Percentiles rank a stretch among this genome's conserved stretches.
phyloP scores from a whole-genome alignment of 225 moss, liverwort and hornwort genomes.

The Sphagnum tenellum region DNA sequence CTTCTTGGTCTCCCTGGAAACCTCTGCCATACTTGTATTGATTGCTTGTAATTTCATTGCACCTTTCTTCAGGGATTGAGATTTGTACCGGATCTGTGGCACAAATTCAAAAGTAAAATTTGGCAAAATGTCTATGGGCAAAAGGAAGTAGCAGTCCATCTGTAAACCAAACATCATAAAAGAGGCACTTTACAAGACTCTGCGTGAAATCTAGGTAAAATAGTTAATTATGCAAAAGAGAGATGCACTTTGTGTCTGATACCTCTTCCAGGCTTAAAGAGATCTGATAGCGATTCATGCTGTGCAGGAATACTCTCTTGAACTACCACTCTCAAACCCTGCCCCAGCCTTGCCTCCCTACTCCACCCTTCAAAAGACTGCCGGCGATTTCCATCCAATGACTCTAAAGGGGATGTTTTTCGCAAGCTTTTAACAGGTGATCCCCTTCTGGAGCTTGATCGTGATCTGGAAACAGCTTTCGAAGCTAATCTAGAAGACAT shows the following conservation, averaged over 20 bases:
- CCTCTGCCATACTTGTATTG: constrained; percentile 3
- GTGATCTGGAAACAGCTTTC: constrained; percentile 26
- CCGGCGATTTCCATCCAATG: constrained; percentile 5
- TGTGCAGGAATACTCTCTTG: constrained; percentile 36
- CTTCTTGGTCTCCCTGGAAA: constrained; percentile 47
- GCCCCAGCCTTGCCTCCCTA: constrained; percentile 38
- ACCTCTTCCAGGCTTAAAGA: no score
- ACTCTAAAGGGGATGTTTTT: constrained; percentile 17
- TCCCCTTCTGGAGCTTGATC: constrained; percentile 30
- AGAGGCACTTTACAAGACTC: no score
- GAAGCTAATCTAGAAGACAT: constrained; percentile 10
- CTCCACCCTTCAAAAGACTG: constrained; percentile 27
- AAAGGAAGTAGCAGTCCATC: no score
- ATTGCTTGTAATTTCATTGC: no score
- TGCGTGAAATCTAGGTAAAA: no score
- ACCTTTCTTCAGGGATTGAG: no score
- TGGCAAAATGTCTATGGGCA: no score
- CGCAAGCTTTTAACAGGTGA: constrained; percentile 30
- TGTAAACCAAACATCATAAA: no score
- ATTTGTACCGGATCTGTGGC: no score
- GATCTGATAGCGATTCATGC: constrained; percentile 24
- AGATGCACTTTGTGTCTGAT: no score
- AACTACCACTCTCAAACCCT: constrained; percentile 41
- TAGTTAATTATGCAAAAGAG: no score
- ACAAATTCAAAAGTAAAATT: no score